Conservation (phyloP, 1,284 basidiomycete genomes). For the Heterobasidion irregulare region DNA sequence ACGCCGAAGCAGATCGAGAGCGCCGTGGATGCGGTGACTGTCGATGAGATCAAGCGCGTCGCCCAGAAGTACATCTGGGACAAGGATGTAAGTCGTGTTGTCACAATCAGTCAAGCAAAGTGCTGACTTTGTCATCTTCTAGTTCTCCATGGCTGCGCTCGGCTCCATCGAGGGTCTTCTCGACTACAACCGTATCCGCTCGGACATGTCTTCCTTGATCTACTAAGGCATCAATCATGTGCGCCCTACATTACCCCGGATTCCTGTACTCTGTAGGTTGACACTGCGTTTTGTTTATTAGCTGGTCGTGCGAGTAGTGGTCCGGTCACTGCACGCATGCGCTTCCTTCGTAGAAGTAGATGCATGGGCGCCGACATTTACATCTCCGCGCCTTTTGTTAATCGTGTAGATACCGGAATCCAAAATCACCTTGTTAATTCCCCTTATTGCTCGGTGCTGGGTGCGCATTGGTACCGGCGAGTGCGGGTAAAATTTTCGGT, state of each 20-base stretch:
- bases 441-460: too few species aligned
- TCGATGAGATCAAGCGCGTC: constrained; percentile 89
- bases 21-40: constrained; percentile 83
- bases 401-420: constrained; percentile 1
- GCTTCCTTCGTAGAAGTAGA: not conserved
- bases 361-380: not conserved
- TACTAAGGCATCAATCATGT: constrained; percentile 35
- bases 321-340: not conserved
- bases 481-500: too few species aligned
- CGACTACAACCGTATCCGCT: constrained; percentile 76
- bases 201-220: constrained; percentile 73
- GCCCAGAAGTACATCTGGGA: constrained; percentile 98
- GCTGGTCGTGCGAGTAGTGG: not conserved
- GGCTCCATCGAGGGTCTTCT: constrained; percentile 86
- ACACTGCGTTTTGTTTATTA: not conserved
- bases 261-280: not conserved
- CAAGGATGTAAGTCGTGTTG: constrained; percentile 60
- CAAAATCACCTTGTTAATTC: not conserved
- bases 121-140: constrained; percentile 13
- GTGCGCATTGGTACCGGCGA: too few species aligned
- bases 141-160: constrained; percentile 78
- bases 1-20: constrained; percentile 93
- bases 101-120: constrained; percentile 8
- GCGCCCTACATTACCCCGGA: not conserved
- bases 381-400: not conserved